phyloP scores from a whole-genome alignment of 2,329 filamentous ascomycete species.

The Rugonectria rugulosa region DNA sequence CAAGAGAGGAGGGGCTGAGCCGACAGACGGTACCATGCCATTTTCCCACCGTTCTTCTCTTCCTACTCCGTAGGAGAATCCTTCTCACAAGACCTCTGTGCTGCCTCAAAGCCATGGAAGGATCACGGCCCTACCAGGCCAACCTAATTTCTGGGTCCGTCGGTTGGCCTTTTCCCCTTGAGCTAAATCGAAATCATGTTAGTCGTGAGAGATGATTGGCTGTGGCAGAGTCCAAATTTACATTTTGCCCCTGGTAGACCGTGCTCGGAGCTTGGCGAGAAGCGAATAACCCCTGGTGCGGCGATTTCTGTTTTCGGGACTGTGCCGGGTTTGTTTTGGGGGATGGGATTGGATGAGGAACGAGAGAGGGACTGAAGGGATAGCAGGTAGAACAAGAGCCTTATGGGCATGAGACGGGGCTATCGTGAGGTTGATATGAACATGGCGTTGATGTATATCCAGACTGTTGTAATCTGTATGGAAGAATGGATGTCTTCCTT shows the following conservation, averaged over 20 bases:
- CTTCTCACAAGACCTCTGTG: too few relatives aligned
- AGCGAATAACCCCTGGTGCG: neutral
- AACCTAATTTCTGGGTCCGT: neutral
- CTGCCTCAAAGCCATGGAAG: neutral
- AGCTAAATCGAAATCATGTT: constrained; percentile 9
- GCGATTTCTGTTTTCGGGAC: constrained; percentile 18
- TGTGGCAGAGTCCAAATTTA: neutral
- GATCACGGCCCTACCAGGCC: neutral
- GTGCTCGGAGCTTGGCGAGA: neutral
- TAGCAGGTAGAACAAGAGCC: neutral
- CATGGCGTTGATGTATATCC: too few relatives aligned
- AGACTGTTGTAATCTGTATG: too few relatives aligned
- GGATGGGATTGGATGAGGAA: constrained; percentile 8
- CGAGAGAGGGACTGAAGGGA: neutral
- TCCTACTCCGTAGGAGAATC: too few relatives aligned
- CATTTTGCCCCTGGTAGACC: too few relatives aligned
- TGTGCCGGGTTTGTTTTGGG: constrained; percentile 1
- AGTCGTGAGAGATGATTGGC: constrained; percentile 6
- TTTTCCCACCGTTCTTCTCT: neutral
- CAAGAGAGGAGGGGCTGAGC: neutral
- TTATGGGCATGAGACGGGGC: neutral
- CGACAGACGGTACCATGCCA: neutral
- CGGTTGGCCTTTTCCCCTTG: neutral
- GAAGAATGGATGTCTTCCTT: too few relatives aligned
- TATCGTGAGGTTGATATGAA: neutral